Evolutionary conservation across 345 rosid species (phyloP), one percentile per base, ranked within the genome.

Genomic region (Hibiscus trionum): DNA sequence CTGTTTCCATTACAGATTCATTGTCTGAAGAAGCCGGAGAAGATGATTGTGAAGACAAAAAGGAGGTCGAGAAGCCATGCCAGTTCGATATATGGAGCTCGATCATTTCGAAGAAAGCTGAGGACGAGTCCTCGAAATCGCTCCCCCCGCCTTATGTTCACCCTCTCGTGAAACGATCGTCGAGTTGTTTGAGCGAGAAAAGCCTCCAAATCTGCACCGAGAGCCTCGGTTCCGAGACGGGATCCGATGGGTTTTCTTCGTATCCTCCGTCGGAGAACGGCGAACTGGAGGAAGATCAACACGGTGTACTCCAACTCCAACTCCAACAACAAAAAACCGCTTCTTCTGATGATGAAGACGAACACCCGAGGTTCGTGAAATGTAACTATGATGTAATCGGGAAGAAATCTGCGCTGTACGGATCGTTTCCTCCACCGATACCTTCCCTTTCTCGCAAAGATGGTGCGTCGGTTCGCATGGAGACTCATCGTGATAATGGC

Each of bases 211-310:
- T 93, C 33, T 95, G 99, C 83, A 95, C 99, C 3, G 99, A 95
- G 80, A 95, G 96, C 72, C 98, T 95, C 11, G 99, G 99, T 72
- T 96, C 98, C 37, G 99, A 96, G 82, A 89, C 98, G 4, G 99
- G 98, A 39, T 96, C 94, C 11, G 97, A 91, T 16, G 91, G 80
- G 47, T 91, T 93, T 77, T 87, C 96, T 46, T 86, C 91, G 0
- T 75, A 80, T 73, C 82, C 93, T 2, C 63, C 90, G 0, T 87
- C 96, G 0, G 95, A 90, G 76, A 84, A 71, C 2, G 81, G 76
- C 1, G 89, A 82, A 21, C 74, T 74, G 31, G 85, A 70, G n/a
- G 81, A 80, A 50, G 78, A 63, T 47, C 58, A 29, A 58, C 31
- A 50, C 15, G 27, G 11, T n/a, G 57, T 50, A 53, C 11, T 4